phyloP scores from a whole-genome alignment of 768 basidiomycete genomes.

The Kwoniella sp. region DNA sequence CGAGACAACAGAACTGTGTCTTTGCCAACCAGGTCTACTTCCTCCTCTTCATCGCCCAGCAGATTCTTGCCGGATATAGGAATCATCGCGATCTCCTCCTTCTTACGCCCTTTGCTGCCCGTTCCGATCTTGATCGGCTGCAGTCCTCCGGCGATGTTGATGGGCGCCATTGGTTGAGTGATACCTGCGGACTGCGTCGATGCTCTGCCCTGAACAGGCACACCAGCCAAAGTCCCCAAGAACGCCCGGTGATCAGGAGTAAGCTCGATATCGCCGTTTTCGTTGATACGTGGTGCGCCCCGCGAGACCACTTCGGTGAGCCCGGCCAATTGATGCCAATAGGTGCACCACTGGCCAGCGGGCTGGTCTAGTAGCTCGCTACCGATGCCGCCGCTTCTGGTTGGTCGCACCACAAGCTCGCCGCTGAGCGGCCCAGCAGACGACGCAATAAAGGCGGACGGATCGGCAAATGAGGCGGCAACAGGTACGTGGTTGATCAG shows the following conservation, averaged over 20 bases:
- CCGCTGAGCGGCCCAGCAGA: constrained; percentile 34
- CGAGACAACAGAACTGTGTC: constrained; percentile 41
- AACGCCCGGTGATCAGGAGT: constrained; percentile 24
- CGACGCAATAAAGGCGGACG: constrained; percentile 74
- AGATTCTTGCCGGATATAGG: constrained; percentile 25
- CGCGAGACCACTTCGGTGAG: constrained; percentile 26
- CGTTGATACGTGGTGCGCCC: constrained; percentile 11
- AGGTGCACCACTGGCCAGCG: constrained; percentile 50
- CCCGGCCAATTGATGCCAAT: constrained; percentile 82
- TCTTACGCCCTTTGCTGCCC: constrained; percentile 19
- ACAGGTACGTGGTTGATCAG: constrained; percentile 82
- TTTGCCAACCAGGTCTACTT: constrained; percentile 31
- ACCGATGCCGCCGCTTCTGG: constrained; percentile 35
- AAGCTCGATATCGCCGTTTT: constrained; percentile 23
- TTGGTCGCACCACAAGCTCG: constrained; percentile 23
- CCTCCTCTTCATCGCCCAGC: constrained; percentile 38
- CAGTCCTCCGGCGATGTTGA: constrained; percentile 6
- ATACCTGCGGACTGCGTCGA: background rate
- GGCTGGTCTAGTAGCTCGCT: constrained; percentile 27
- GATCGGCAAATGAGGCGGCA: constrained; percentile 87
- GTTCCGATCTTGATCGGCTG: constrained; percentile 35
- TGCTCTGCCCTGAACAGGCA: background rate
- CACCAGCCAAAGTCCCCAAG: constrained; percentile 31
- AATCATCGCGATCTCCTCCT: constrained; percentile 19
- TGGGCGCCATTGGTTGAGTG: constrained; percentile 7